Conservation (phyloP, 2,329 filamentous ascomycete genomes). For the Fusarium sp. region DNA sequence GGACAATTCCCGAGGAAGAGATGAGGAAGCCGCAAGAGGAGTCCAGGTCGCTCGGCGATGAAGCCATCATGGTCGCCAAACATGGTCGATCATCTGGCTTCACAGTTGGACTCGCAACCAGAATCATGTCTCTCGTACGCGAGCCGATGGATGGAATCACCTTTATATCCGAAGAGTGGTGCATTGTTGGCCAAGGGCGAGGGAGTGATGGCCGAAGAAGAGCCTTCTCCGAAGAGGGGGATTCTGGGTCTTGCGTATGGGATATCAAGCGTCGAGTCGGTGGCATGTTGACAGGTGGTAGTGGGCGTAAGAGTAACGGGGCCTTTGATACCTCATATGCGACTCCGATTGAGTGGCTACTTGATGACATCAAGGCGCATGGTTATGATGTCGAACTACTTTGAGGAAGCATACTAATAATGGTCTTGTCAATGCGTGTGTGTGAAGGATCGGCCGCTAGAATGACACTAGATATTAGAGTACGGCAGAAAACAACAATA, state of each 20-base stretch:
- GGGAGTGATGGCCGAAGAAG: background rate
- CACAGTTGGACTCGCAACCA: background rate
- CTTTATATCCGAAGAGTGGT: constrained; percentile 23
- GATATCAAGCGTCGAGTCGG: constrained; percentile 15
- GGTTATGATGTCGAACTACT: constrained; percentile 20
- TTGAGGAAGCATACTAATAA: background rate
- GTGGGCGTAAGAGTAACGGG: too few species aligned
- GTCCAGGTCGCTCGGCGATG: background rate
- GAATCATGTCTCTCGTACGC: background rate
- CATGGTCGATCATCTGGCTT: background rate
- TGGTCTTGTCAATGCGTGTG: too few species aligned
- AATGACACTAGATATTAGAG: too few species aligned
- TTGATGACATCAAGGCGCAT: constrained; percentile 15
- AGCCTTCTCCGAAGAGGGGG: background rate
- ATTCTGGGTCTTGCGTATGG: constrained; percentile 25
- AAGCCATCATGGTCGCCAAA: background rate
- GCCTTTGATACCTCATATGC: constrained; percentile 14
- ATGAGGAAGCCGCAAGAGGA: background rate
- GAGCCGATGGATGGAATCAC: background rate
- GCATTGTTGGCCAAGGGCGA: background rate
- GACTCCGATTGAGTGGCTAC: constrained; percentile 32
- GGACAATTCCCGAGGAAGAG: background rate
- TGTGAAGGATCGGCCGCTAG: too few species aligned
- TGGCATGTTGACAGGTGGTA: constrained; percentile 12
- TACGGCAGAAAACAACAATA: too few species aligned